phyloP scores from a whole-genome alignment of 1,284 basidiomycete genomes.

The Ustilago bromivora region DNA sequence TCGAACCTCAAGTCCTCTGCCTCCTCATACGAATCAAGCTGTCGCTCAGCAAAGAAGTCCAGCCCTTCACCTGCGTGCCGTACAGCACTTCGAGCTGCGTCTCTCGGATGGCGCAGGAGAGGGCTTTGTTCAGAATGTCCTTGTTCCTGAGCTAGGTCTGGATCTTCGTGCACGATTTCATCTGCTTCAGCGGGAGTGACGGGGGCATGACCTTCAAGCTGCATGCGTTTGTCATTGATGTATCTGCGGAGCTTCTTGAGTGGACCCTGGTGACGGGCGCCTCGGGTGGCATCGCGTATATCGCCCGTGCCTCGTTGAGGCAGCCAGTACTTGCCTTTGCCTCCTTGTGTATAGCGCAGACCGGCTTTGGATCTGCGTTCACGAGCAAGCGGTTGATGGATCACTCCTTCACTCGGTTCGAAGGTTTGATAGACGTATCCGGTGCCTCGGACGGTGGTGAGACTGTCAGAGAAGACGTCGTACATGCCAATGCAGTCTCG shows the following conservation, averaged over 20 bases:
- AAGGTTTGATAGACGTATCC: conserved; percentile 95
- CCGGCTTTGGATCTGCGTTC: conserved; percentile 72
- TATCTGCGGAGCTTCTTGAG: conserved; percentile 70
- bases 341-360: conserved; percentile 87
- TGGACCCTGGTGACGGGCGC: conserved; percentile 69
- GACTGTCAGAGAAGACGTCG: conserved; percentile 88
- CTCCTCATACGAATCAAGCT: conserved; percentile 65
- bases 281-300: conserved; percentile 35
- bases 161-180: conserved; percentile 76
- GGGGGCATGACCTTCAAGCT: conserved; percentile 80
- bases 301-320: conserved; percentile 47
- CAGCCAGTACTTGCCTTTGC: conserved; percentile 74
- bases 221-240: conserved; percentile 73
- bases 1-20: conserved; percentile 77
- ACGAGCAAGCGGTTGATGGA: conserved; percentile 74
- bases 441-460: conserved; percentile 84
- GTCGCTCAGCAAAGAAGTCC: conserved; percentile 47
- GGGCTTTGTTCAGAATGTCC: conserved; percentile 45
- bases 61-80: conserved; percentile 43
- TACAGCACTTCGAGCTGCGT: conserved; percentile 33
- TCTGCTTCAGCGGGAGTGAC: conserved; percentile 78
- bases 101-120: conserved; percentile 26
- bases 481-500: conserved; percentile 79
- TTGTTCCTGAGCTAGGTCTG: conserved; percentile 69
- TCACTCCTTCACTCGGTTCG: conserved; percentile 91